phyloP scores from a whole-genome alignment of 331 rosid genomes.

The Ulmus americana region DNA sequence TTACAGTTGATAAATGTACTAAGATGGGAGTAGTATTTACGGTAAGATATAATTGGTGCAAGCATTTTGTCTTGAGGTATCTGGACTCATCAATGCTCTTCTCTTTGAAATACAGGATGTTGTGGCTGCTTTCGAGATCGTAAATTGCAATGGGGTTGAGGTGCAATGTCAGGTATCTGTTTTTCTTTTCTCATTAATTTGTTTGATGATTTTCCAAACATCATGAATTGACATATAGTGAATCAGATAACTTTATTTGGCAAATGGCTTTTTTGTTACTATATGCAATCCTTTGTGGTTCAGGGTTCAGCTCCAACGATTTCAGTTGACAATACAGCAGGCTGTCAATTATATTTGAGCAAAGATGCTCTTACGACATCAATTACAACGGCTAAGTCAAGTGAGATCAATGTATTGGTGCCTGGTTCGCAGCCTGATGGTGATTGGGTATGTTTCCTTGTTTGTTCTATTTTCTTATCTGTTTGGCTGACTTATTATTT shows the following conservation, averaged over 20 bases:
- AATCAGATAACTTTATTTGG: constrained; percentile 1
- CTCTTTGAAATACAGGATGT: constrained; percentile 64
- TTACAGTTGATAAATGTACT: constrained; percentile 86
- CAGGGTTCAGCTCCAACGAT: constrained; percentile 95
- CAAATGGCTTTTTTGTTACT: neutral
- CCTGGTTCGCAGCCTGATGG: constrained; percentile 63
- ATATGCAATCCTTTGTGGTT: constrained; percentile 14
- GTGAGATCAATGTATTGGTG: constrained; percentile 89
- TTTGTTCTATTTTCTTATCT: constrained; percentile 9
- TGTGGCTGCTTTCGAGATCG: constrained; percentile 96
- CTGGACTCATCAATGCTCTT: constrained; percentile 16
- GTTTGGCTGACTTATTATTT: neutral
- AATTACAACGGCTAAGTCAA: constrained; percentile 88
- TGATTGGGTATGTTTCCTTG: constrained; percentile 72
- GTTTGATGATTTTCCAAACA: constrained; percentile 5
- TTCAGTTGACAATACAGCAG: constrained; percentile 79
- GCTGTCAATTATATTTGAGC: constrained; percentile 84
- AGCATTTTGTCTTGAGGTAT: constrained; percentile 18
- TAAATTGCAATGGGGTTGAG: constrained; percentile 89
- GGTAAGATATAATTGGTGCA: constrained; percentile 39
- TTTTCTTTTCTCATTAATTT: neutral
- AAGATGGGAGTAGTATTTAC: constrained; percentile 78
- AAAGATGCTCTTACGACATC: constrained; percentile 71
- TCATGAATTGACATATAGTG: neutral
- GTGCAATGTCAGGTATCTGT: constrained; percentile 86